Evolutionary conservation across 495 filamentous ascomycete genomes (phyloP), one percentile per base, ranked within the genome.

Genomic region (Aspergillus carlsbadensis): DNA sequence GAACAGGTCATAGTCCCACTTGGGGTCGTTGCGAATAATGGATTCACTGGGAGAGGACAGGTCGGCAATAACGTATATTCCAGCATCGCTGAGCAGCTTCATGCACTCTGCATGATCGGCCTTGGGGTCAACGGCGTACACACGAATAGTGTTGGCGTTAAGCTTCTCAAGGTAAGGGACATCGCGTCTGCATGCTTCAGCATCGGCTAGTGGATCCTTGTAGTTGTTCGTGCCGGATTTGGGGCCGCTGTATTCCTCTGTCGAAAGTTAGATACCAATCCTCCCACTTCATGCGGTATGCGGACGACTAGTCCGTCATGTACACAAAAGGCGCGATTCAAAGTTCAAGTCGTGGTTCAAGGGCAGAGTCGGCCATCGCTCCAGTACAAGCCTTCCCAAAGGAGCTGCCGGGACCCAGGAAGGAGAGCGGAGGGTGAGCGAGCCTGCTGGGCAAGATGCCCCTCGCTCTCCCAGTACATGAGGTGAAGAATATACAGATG

Each of bases 61-160:
- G 72, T 97, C 93, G 52, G 89, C 83, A 61, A 98, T 84, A 43
- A 98, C 84, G 68, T 98, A 98, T 69, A 98, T 98, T 54, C 90
- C 93, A 48, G 87, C 89, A 56, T 88, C 84, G 13, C 85, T 78
- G 13, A 98, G 78, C 61, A 90, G 68, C 51, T 80, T 71, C 92
- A 98, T 96, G 74, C 92, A 96, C 6, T 71, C 73, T 20, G 74
- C 74, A 72, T 98, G 93, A 69, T 95, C 79, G 46, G 75, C 65
- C 1, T 76, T 81, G 6, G 93, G 88, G 71, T 98, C 84, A 62
- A 98, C 83, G 56, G 91, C 91, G 70, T 98, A 98, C 7, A 91
- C 89, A 67, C 93, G 93, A 65, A 98, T 91, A 33, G 84, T 82
- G 75, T 98, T 98, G 62, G 91, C 90, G 31, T 79, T 76, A 24